Evolutionary conservation across 495 filamentous ascomycete genomes (phyloP), one percentile per base, ranked within the genome.

Genomic region (Astrothelium subdiscretum): DNA sequence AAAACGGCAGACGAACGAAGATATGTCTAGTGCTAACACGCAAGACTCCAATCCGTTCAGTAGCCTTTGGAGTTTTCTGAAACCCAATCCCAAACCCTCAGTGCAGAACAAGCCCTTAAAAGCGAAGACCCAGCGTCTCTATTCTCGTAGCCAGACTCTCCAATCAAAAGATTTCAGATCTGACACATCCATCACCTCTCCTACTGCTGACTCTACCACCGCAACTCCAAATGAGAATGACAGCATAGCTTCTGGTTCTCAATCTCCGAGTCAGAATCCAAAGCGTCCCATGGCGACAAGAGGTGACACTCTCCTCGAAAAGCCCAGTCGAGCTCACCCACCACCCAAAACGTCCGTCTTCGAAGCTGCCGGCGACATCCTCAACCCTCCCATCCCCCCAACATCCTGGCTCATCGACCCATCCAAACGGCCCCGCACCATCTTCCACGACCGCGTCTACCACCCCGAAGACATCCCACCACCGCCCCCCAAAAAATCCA

Each of bases 401-500:
- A 78, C 80, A 2, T 84, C 88, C 32, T 98, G 90, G 69, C 78
- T 98, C 35, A 79, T 89, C 61, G 85, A 96, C 61, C 92, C 92
- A 15, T 79, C 85, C 32, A 84, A 83, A 57, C 88, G 94, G n/a
- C 83, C 90, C 5, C 83, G 88, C 40, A 96, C 95, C 13, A 97
- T 98, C 63, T 97, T 97, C 75, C 94, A 98, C 75, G 94, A 97
- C 72, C 87, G 94, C 15, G 81, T 97, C 29, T 98, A 98, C 73
- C 89, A 92, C 69, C 90, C 92, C 0, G 83, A 87, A 42, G 94
- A 98, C 72, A 95, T 97, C 52, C 94, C 94, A 1, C 85, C 90
- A 6, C 80, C 86, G 3, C 74, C 87, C 0, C 82, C 83, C 63
- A 87, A 86, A 63, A 80, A 80, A 48, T 74, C 72, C 3, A 71